phyloP scores from a whole-genome alignment of 73 alveolate species.

The Tetrahymena malaccensis region DNA sequence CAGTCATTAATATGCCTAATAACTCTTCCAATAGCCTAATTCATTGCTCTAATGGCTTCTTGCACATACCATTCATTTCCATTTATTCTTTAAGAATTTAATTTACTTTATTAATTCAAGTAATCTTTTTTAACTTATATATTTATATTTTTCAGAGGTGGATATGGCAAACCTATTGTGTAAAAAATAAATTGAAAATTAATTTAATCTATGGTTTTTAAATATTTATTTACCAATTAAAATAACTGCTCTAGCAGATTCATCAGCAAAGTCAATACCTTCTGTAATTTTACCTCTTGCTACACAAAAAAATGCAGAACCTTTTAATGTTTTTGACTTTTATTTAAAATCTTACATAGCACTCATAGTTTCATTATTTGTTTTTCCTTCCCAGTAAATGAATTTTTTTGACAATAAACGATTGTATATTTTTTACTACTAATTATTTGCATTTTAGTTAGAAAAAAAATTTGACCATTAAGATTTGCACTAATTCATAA shows the following conservation, averaged over 20 bases:
- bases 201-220: background rate
- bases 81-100: slow-evolving; percentile 43
- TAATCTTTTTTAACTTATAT: slow-evolving; percentile 74
- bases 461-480: slow-evolving; percentile 57
- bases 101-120: slow-evolving; percentile 51
- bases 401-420: slow-evolving; percentile 60
- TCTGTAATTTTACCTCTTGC: slow-evolving; percentile 89
- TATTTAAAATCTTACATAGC: slow-evolving; percentile 9
- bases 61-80: slow-evolving; percentile 91
- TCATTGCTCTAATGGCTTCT: slow-evolving; percentile 82
- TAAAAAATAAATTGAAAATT: background rate
- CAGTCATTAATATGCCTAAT: slow-evolving; percentile 90
- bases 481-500: slow-evolving; percentile 64
- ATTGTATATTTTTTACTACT: slow-evolving; percentile 35
- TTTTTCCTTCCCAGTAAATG: slow-evolving; percentile 79
- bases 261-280: slow-evolving; percentile 93
- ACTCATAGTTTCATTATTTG: slow-evolving; percentile 43
- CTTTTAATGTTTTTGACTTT: slow-evolving; percentile 48
- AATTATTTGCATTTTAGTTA: background rate
- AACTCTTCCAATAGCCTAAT: slow-evolving; percentile 95
- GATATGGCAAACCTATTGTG: slow-evolving; percentile 85
- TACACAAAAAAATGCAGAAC: slow-evolving; percentile 84
- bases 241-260: slow-evolving; percentile 84
- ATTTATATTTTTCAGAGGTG: slow-evolving; percentile 79
- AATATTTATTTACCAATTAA: slow-evolving; percentile 56